These are phyloP conservation scores for Cyberlindnera petersonii DNA, from an alignment of 805 yeast genomes.

Conservation along the genomic window DNA sequence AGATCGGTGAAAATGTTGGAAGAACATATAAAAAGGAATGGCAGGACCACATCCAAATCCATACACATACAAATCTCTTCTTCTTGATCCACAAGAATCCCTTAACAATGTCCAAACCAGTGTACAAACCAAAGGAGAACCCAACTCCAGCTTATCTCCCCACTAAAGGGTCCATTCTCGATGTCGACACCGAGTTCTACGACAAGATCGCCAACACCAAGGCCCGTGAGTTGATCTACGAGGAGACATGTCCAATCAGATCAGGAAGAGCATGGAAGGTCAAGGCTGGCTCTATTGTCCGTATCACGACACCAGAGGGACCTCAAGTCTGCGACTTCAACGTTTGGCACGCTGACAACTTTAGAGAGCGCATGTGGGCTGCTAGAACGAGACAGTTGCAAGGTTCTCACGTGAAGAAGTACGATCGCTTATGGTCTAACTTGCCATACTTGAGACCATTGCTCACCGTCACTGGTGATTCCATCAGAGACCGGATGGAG, in stretches of 20 bases:
- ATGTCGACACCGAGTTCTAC: constrained; percentile 48
- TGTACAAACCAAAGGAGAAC: constrained; percentile 22
- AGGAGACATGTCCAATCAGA: constrained; percentile 46
- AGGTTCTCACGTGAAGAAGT: constrained; percentile 56
- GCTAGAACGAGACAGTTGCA: constrained; percentile 64
- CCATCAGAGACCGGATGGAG: constrained; percentile 54
- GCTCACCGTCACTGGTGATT: constrained; percentile 60
- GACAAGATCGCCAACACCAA: constrained; percentile 40
- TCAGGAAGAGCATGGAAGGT: constrained; percentile 60
- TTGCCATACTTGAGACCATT: constrained; percentile 63
- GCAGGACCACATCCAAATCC: too few species aligned
- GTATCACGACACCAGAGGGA: constrained; percentile 62
- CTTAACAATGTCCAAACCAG: constrained; percentile 19
- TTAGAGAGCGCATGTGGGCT: constrained; percentile 66
- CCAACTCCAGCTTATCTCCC: constrained; percentile 59
- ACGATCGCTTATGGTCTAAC: constrained; percentile 62
- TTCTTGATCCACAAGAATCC: not conserved
- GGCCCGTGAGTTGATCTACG: constrained; percentile 38
- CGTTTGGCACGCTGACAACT: constrained; percentile 58
- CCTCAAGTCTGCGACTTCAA: constrained; percentile 71
- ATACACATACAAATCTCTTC: not conserved
- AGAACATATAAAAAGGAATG: too few species aligned
- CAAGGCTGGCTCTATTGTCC: constrained; percentile 55
- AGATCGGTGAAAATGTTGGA: too few species aligned
- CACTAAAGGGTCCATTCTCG: constrained; percentile 48